A percentile compares a stretch with the other conserved stretches of the same genome.
Evolutionary conservation across 768 basidiomycete genomes (phyloP).

Genomic region (Hortiboletus flavorubellus): DNA sequence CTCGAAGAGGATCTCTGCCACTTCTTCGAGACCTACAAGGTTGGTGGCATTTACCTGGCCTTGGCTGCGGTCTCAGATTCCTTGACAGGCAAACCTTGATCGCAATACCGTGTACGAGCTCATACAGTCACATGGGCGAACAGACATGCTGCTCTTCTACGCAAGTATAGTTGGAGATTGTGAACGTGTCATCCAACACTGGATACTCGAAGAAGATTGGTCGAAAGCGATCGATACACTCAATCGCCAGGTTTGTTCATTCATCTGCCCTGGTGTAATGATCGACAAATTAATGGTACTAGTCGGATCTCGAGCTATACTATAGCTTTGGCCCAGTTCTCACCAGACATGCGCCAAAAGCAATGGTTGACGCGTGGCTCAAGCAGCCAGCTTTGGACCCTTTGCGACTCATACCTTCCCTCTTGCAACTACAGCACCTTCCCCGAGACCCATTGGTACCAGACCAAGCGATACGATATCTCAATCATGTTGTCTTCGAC

Average conservation of each 20-base stretch:
- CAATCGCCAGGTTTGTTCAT: conserved; percentile 68
- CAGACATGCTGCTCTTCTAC: conserved; percentile 88
- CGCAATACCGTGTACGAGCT: conserved; percentile 85
- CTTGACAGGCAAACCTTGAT: conserved; percentile 74
- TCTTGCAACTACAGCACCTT: conserved; percentile 75
- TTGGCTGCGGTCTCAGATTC: not conserved
- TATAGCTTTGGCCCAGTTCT: conserved; percentile 91
- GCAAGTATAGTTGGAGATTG: conserved; percentile 80
- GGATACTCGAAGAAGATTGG: conserved; percentile 93
- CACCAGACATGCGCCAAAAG: conserved; percentile 81
- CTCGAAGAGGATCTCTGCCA: conserved; percentile 91
- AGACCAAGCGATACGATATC: conserved; percentile 88
- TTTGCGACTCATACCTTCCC: conserved; percentile 81
- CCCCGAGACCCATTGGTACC: conserved; percentile 69
- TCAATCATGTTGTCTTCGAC: conserved; percentile 80
- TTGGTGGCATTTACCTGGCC: conserved; percentile 27
- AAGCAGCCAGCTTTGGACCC: conserved; percentile 79
- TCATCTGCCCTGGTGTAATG: not conserved
- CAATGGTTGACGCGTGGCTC: conserved; percentile 91
- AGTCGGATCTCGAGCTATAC: conserved; percentile 87
- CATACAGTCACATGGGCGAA: conserved; percentile 89
- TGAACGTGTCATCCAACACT: conserved; percentile 85
- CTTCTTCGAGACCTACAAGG: conserved; percentile 94
- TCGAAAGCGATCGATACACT: conserved; percentile 84
- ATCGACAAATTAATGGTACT: conserved; percentile 5